Conservation (phyloP, 1,284 basidiomycete genomes). For the Peniophora sp. region DNA sequence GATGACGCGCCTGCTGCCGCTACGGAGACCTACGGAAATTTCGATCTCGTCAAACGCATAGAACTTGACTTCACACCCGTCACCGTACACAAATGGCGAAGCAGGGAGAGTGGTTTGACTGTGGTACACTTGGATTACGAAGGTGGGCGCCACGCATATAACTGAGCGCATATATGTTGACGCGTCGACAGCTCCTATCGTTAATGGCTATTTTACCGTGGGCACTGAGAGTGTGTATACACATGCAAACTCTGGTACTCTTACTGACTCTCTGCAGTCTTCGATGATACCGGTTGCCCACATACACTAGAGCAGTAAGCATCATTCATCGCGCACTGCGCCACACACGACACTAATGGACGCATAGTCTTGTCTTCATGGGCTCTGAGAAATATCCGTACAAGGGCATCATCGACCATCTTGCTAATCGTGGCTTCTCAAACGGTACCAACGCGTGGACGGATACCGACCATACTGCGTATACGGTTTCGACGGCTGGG, state of each 20-base stretch:
- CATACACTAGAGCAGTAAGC: conserved; percentile 90
- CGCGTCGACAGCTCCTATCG: conserved; percentile 60
- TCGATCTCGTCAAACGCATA: conserved; percentile 69
- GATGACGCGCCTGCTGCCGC: conserved; percentile 3
- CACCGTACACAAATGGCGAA: conserved; percentile 78
- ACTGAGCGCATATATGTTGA: conserved; percentile 9
- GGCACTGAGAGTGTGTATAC: conserved; percentile 79
- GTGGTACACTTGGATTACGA: conserved; percentile 81
- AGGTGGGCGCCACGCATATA: conserved; percentile 33
- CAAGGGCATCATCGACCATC: conserved; percentile 94
- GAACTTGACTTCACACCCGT: conserved; percentile 73
- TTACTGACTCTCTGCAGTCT: conserved; percentile 47
- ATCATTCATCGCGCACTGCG: background rate
- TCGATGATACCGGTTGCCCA: conserved; percentile 88
- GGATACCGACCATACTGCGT: conserved; percentile 85
- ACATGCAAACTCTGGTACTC: background rate
- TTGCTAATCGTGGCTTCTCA: conserved; percentile 96
- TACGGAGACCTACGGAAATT: conserved; percentile 54
- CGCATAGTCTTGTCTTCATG: conserved; percentile 77
- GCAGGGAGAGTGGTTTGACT: conserved; percentile 69
- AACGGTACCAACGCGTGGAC: conserved; percentile 88
- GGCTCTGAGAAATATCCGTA: conserved; percentile 93
- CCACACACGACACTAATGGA: conserved; percentile 1
- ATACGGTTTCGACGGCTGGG: conserved; percentile 96
- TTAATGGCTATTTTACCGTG: conserved; percentile 91